Conservation (phyloP, 805 yeast genomes). For the Komagataella kurtzmanii region DNA sequence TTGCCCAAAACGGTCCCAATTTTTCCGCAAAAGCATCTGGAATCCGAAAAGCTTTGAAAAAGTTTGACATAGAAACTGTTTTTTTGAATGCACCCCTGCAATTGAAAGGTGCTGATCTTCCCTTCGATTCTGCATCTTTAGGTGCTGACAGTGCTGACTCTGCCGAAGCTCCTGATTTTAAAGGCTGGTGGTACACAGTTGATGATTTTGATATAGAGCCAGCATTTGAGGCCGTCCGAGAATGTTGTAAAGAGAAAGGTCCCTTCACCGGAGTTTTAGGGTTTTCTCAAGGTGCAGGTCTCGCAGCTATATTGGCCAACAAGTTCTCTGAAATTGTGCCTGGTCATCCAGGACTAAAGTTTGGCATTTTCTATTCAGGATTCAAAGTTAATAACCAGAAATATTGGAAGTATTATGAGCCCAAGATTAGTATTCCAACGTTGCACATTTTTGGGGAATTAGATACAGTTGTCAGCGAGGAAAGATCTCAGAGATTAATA, state of each 20-base stretch:
- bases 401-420: conserved; percentile 15
- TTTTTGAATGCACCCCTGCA: conserved; percentile 71
- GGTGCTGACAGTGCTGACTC: conserved; percentile 31
- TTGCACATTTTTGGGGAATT: conserved; percentile 76
- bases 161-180: conserved; percentile 16
- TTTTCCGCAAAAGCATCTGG: conserved; percentile 88
- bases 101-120: conserved; percentile 58
- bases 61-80: conserved; percentile 51
- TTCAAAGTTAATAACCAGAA: conserved; percentile 16
- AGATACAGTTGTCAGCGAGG: conserved; percentile 75
- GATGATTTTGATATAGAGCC: conserved; percentile 19
- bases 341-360: conserved; percentile 38
- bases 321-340: conserved; percentile 42
- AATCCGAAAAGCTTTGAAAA: conserved; percentile 59
- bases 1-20: conserved; percentile 68
- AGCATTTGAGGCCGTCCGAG: conserved; percentile 35
- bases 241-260: conserved; percentile 41
- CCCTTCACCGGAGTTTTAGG: conserved; percentile 88
- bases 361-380: conserved; percentile 70
- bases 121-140: conserved; percentile 39
- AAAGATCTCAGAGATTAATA: conserved; percentile 49
- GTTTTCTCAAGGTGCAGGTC: conserved; percentile 90
- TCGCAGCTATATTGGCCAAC: conserved; percentile 58
- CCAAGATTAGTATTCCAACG: conserved; percentile 21
- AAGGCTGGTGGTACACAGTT: conserved; percentile 59